Conservation (phyloP, 768 basidiomycete species). For the Naematelia aurantialba region DNA sequence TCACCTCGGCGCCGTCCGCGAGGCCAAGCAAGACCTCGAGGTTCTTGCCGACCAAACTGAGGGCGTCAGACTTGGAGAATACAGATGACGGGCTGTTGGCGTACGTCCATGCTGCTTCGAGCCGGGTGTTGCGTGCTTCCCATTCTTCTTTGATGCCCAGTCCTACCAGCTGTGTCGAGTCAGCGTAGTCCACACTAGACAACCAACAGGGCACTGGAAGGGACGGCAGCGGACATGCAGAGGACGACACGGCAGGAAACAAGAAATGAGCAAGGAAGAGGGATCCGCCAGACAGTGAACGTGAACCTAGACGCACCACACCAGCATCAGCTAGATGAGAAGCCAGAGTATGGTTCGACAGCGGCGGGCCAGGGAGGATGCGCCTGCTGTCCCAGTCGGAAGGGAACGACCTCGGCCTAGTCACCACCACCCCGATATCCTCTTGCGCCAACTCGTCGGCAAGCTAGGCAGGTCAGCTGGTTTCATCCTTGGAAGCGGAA, state of each 20-base stretch:
- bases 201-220: no score
- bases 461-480: slow-evolving; percentile 48
- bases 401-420: slow-evolving; percentile 69
- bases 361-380: slow-evolving; percentile 67
- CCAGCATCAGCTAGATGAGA: slow-evolving; percentile 63
- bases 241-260: not conserved
- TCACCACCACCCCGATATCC: slow-evolving; percentile 66
- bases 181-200: no score
- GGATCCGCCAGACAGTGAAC: slow-evolving; percentile 55
- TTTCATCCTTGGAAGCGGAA: no score
- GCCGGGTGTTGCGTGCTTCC: slow-evolving; percentile 70
- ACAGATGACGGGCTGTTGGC: slow-evolving; percentile 50
- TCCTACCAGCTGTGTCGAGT: slow-evolving; percentile 33
- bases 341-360: slow-evolving; percentile 62
- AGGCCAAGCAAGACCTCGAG: slow-evolving; percentile 58
- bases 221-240: not conserved
- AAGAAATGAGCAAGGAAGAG: slow-evolving; percentile 4
- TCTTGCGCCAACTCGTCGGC: slow-evolving; percentile 68
- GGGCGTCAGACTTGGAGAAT: slow-evolving; percentile 55
- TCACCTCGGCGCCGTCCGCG: slow-evolving; percentile 13
- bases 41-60: slow-evolving; percentile 59
- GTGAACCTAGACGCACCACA: slow-evolving; percentile 61
- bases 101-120: slow-evolving; percentile 76
- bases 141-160: slow-evolving; percentile 62
- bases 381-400: slow-evolving; percentile 63